Evolutionary conservation across 208 protist species (phyloP), one percentile per base, ranked within the genome.

Genomic region (Trypanosoma mega): DNA sequence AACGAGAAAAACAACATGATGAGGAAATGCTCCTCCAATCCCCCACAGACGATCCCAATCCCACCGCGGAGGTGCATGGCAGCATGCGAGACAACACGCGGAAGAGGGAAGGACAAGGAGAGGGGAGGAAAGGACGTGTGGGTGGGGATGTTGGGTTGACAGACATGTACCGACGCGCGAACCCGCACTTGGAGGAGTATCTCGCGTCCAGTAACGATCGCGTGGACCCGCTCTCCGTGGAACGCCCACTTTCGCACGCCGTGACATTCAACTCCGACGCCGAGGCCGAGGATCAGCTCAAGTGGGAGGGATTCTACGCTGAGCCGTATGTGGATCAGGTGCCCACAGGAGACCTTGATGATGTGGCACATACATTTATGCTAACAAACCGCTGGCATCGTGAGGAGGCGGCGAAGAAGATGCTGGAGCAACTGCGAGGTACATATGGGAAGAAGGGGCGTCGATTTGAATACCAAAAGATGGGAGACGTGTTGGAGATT

Each of bases 401-500:
- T 46, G 85, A 96, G 72, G 90, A 77, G 56, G 90, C 90, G 0
- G 85, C 86, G 39, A 86, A 92, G 72, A 87, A 92, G 71, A 60
- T 96, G 75, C 52, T 96, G 45, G 85, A 92, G 58, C 72, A 94
- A 67, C 56, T 96, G 45, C 73, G 89, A 54, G 63, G 63, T 16
- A 90, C 73, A 8, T 94, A 96, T 62, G 84, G 87, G 5, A 86
- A 84, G 64, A 86, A 83, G 63, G 74, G 85, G 21, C 76, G 87
- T 29, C 68, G 79, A 23, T 96, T 96, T 58, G 84, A 90, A 8
- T 92, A 93, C 57, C 78, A 89, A 39, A 96, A 96, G 71, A 93
- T 96, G 86, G 90, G 90, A 20, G 90, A 96, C 65, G 83, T 96
- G 36, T 52, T 93, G 55, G 82, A 87, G 68, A 96, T 96, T 74